phyloP scores from a whole-genome alignment of 1,284 basidiomycete genomes.

The Malassezia sp. region DNA sequence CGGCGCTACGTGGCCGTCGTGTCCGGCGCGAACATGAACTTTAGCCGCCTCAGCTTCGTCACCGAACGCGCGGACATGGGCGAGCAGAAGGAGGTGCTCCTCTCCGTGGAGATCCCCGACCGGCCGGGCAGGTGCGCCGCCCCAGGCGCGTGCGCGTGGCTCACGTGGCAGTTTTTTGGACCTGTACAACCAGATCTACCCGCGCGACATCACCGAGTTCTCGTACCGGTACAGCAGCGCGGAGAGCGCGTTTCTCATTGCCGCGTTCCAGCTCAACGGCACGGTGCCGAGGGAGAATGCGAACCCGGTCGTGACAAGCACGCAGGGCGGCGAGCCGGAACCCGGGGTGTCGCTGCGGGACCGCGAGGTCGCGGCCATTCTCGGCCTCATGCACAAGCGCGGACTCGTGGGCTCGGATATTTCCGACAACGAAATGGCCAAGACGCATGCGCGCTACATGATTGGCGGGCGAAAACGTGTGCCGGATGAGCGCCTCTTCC shows the following conservation, averaged over 20 bases:
- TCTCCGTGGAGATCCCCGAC: constrained; percentile 88
- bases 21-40: constrained; percentile 98
- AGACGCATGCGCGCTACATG: constrained; percentile 86
- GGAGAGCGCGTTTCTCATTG: constrained; percentile 64
- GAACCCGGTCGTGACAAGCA: constrained; percentile 14
- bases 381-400: constrained; percentile 53
- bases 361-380: constrained; percentile 24
- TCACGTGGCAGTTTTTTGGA: constrained; percentile 86
- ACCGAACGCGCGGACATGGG: constrained; percentile 94
- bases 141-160: too few species aligned
- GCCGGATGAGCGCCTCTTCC: constrained; percentile 73
- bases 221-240: constrained; percentile 63
- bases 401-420: constrained; percentile 78
- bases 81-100: constrained; percentile 81
- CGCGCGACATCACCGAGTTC: constrained; percentile 90
- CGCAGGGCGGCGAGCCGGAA: constrained; percentile 2
- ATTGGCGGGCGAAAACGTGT: constrained; percentile 60
- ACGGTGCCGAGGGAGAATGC: constrained; percentile 8
- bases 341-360: background rate
- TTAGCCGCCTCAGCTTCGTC: constrained; percentile 86
- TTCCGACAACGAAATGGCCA: constrained; percentile 87
- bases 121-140: too few species aligned
- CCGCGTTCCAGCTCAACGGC: constrained; percentile 69
- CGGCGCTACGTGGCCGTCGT: constrained; percentile 84
- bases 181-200: constrained; percentile 75